Base-by-base conservation (phyloP, 176 grass and related monocot species). In the Hsuehochloa calcarea region DNA sequence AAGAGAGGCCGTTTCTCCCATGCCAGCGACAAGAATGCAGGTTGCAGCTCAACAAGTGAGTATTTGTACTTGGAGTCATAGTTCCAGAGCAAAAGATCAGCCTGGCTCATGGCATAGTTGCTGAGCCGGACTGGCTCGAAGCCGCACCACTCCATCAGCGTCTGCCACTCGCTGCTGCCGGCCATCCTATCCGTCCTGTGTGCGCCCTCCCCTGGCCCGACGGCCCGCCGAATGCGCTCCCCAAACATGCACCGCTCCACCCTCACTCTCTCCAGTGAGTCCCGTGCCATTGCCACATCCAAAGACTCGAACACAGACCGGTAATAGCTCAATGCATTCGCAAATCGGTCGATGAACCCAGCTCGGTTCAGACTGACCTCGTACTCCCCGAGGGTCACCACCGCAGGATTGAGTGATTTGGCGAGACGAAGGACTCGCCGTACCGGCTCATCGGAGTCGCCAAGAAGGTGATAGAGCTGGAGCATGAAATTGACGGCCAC, bases 401-500 rank as follows among this genome's bases (percentile, higher is more conserved):
- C 96, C 55, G 77, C 72, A 1, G 96, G 96, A 29, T 38, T 27
- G 19, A 99, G 93, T 14, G 93, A 96, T 60, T 94, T 93, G 23
- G 88, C 81, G 13, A 99, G 67, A n/a, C 65, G 83, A 41, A 99
- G 92, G 37, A 91, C 77, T 0, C 81, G 87, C 59, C 76, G 68
- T 4, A 99, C 85, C 10, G 70, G 86, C 69, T 91, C 91, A 23
- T 92, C 81, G 13, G 91, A 91, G 74, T 99, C 96, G 13, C 78
- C 91, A 29, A 99, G 82, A 13, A 96, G 87, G 60, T 96, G 90
- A 84, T 96, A 89, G 17, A 99, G 75, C 74, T 94, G 91, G 44
- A 99, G 90, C 97, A 99, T 99, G 92, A 99, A 99, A 85, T 99
- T 99, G 74, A 99, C 86, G 1, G 97, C 88, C 68, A 99, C 81